Percentiles rank a stretch among this genome's conserved stretches.
These are phyloP conservation scores for Thelephora terrestris DNA, from an alignment of 1,284 basidiomycete genomes.

Conservation along the genomic window DNA sequence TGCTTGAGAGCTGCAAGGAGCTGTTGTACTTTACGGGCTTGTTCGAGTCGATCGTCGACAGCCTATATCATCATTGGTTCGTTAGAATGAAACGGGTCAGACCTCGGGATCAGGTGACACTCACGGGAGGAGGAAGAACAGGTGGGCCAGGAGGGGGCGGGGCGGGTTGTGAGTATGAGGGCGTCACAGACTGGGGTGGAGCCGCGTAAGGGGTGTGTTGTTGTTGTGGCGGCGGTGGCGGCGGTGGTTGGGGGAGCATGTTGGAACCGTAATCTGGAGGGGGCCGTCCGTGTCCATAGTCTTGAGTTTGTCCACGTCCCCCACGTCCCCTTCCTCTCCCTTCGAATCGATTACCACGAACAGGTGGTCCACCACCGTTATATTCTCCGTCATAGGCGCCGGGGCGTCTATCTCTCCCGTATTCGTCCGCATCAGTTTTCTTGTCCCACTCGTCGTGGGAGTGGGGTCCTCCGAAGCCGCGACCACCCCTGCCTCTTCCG, in stretches of 20 bases:
- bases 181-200: no score
- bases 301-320: conserved; percentile 2
- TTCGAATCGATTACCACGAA: conserved; percentile 20
- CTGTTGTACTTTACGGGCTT: conserved; percentile 75
- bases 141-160: conserved; percentile 19
- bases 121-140: conserved; percentile 14
- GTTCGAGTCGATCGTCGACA: conserved; percentile 65
- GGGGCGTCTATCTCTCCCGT: conserved; percentile 37
- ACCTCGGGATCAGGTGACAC: conserved; percentile 4
- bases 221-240: conserved; percentile 3
- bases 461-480: conserved; percentile 11
- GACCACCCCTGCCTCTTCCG: conserved; percentile 20
- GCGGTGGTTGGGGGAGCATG: conserved; percentile 9
- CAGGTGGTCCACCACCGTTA: conserved; percentile 18
- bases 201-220: conserved; percentile 1
- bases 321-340: conserved; percentile 4
- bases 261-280: conserved; percentile 17
- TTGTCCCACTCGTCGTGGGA: conserved; percentile 30
- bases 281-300: conserved; percentile 23
- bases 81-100: conserved; percentile 1
- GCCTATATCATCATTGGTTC: conserved; percentile 17
- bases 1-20: conserved; percentile 21
- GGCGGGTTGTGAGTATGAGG: conserved; percentile 11
- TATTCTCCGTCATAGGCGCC: conserved; percentile 37
- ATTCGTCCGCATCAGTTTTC: conserved; percentile 28